These are phyloP conservation scores for Penicillium canescens DNA, from an alignment of 495 filamentous ascomycete species.

Conservation along the genomic window DNA sequence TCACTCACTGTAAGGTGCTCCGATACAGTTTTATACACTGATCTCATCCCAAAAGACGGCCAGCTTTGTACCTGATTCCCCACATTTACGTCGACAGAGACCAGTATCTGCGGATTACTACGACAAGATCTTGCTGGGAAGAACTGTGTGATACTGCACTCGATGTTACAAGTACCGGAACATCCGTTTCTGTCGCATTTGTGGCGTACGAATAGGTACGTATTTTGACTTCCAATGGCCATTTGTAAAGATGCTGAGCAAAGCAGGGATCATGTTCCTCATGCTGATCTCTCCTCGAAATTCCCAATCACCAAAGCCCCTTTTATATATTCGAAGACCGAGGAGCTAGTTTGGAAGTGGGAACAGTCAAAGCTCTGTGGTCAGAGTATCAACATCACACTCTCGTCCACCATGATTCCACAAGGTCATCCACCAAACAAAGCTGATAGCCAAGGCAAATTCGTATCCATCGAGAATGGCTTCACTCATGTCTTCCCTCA, in stretches of 20 bases:
- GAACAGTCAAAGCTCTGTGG: background rate
- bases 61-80: background rate
- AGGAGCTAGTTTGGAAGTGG: constrained; percentile 14
- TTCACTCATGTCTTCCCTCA: background rate
- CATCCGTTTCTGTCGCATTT: background rate
- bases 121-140: background rate
- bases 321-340: constrained; percentile 14
- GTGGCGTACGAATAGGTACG: background rate
- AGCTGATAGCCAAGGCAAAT: too few species aligned
- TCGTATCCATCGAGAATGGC: background rate
- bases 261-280: background rate
- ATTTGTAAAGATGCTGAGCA: background rate
- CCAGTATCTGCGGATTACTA: background rate
- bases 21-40: background rate
- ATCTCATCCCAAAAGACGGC: background rate
- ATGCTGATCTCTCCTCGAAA: background rate
- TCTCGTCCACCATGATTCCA: too few species aligned
- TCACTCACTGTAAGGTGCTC: background rate
- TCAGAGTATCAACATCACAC: too few species aligned
- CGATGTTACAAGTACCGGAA: background rate
- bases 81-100: background rate
- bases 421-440: too few species aligned
- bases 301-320: background rate
- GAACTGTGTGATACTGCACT: background rate
- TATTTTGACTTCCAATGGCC: background rate